Conservation (phyloP, 2,329 filamentous ascomycete genomes). For the Amauroascus niger region DNA sequence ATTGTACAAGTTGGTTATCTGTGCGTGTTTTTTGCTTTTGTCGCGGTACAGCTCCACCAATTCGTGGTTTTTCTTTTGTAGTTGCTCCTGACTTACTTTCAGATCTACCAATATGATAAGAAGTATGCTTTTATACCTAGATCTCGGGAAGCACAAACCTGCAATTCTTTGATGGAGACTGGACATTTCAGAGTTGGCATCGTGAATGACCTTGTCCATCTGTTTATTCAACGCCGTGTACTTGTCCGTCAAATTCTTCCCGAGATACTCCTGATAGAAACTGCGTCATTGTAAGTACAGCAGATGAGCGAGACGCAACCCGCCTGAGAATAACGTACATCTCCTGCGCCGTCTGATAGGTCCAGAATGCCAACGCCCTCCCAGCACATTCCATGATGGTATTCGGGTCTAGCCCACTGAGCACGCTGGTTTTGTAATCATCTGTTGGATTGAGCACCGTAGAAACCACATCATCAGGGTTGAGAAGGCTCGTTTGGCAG, state of each 20-base stretch:
- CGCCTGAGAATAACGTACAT: slow-evolving; percentile 50
- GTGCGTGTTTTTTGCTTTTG: slow-evolving; percentile 59
- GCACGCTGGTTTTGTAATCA: slow-evolving; percentile 78
- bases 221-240: slow-evolving; percentile 55
- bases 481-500: slow-evolving; percentile 58
- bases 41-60: slow-evolving; percentile 57
- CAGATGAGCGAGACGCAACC: not conserved
- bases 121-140: not conserved
- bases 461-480: slow-evolving; percentile 64
- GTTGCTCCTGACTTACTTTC: slow-evolving; percentile 51
- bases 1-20: slow-evolving; percentile 55
- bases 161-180: slow-evolving; percentile 55
- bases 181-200: slow-evolving; percentile 64
- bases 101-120: slow-evolving; percentile 37
- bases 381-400: slow-evolving; percentile 80
- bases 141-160: slow-evolving; percentile 34
- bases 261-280: slow-evolving; percentile 66
- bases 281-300: slow-evolving; percentile 32
- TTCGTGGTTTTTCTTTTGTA: slow-evolving; percentile 64
- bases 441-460: slow-evolving; percentile 68
- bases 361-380: slow-evolving; percentile 72
- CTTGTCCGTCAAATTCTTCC: slow-evolving; percentile 62
- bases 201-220: slow-evolving; percentile 62
- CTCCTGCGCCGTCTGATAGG: slow-evolving; percentile 73
- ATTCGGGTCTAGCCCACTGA: slow-evolving; percentile 71